Evolutionary conservation across 106 monocot species (phyloP), one percentile per base, ranked within the genome.

Genomic region (Phalaenopsis equestris): DNA sequence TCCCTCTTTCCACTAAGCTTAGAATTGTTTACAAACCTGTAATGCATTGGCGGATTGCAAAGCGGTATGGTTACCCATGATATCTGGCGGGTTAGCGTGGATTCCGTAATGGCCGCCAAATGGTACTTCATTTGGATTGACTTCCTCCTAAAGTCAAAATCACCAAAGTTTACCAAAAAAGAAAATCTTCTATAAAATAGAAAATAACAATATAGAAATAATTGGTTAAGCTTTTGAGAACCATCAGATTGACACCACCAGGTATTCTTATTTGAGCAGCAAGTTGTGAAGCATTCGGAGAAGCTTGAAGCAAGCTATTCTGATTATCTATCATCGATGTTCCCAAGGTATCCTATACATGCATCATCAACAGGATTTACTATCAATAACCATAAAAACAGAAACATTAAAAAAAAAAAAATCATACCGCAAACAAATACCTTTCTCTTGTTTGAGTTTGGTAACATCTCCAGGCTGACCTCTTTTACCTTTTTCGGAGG

Each of bases 401-500:
- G 37, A 38, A 19, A 18, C 11, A 0, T 8, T 2, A 45, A 56
- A 24, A 6, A 56, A 64, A 1, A 15, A 41, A 46, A 30, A 36
- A 24, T 5, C 21, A 3, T 23, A 16, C 11, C 18, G 9, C 55
- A 57, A 73, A 47, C 19, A 79, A 79, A 18, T 77, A 89, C 89
- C 86, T 80, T 79, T 38, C 76, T 72, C 21, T 73, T 73, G 76
- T 21, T 81, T 79, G 81, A 57, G 48, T 57, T 73, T 19, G 79
- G 37, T 77, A 82, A 24, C 3, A 80, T 41, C 77, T 86, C 89
- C 47, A 84, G 21, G 43, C 81, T 77, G 67, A 77, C 19, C 61
- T 86, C 86, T 80, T 84, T 86, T 72, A 47, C 47, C 49, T 80
- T 89, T 67, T 89, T 89, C 11, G 89, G 89, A 42, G 89, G 89